Percentiles rank a stretch among this genome's conserved stretches.
Evolutionary conservation across 1,284 basidiomycete genomes (phyloP).

Genomic region (Exobasidium rhododendri): DNA sequence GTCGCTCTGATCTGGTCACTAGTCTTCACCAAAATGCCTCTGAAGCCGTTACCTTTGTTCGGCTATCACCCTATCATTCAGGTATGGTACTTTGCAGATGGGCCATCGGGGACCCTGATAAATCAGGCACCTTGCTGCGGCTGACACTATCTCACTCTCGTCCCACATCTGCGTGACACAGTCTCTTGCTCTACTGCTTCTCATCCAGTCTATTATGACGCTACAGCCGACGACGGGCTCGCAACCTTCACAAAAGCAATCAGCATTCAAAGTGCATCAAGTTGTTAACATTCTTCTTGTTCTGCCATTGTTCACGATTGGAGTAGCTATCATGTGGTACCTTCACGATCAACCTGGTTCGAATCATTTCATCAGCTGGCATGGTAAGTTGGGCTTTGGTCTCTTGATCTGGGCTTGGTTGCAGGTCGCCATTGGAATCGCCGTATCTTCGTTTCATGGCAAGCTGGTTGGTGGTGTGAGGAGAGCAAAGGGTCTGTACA

Average conservation of each 20-base stretch:
- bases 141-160: background rate
- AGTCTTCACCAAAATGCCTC: conserved; percentile 23
- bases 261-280: conserved; percentile 30
- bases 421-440: conserved; percentile 36
- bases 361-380: conserved; percentile 37
- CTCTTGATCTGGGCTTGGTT: conserved; percentile 30
- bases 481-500: conserved; percentile 33
- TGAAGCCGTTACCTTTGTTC: conserved; percentile 29
- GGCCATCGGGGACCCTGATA: too few species aligned
- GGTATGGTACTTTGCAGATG: background rate
- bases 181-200: conserved; percentile 29
- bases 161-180: conserved; percentile 12
- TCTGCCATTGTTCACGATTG: conserved; percentile 37
- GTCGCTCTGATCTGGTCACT: conserved; percentile 32
- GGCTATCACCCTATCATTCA: conserved; percentile 39
- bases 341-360: conserved; percentile 32
- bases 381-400: conserved; percentile 32
- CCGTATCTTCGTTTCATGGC: conserved; percentile 35
- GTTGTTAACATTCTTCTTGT: conserved; percentile 28
- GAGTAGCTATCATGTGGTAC: conserved; percentile 44
- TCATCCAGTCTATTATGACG: conserved; percentile 35
- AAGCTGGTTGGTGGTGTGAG: conserved; percentile 27
- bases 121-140: background rate
- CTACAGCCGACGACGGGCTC: conserved; percentile 30
- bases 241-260: conserved; percentile 20